phyloP scores from a whole-genome alignment of 768 basidiomycete genomes.

The Ramaria sp. region DNA sequence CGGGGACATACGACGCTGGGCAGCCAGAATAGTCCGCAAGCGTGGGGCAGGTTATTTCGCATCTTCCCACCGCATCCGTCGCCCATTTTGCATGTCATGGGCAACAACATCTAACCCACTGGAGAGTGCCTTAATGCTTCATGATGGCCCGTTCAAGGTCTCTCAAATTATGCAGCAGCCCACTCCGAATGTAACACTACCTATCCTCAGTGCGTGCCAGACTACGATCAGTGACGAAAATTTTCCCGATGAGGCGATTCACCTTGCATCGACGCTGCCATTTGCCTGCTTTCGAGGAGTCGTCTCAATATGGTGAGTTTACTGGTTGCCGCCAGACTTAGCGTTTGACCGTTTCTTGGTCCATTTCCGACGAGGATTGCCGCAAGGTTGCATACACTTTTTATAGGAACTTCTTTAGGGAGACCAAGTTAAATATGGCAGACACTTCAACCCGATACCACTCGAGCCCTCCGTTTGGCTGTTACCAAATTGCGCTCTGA shows the following conservation, averaged over 20 bases:
- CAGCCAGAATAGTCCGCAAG: too few species aligned
- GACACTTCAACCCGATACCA: background rate
- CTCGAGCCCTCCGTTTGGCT: background rate
- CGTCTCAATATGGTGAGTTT: constrained; percentile 21
- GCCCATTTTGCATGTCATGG: constrained; percentile 26
- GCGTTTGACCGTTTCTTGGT: background rate
- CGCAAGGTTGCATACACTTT: constrained; percentile 8
- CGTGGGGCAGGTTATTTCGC: background rate
- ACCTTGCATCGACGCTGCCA: constrained; percentile 22
- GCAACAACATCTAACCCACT: constrained; percentile 17
- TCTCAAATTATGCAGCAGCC: constrained; percentile 15
- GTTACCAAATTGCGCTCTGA: background rate
- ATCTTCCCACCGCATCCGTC: constrained; percentile 12
- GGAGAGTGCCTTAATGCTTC: constrained; percentile 18
- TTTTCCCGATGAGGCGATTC: constrained; percentile 20
- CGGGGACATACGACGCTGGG: constrained; percentile 21
- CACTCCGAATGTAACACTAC: constrained; percentile 15
- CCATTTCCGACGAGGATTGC: constrained; percentile 20
- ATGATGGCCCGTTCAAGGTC: constrained; percentile 16
- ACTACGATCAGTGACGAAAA: constrained; percentile 17
- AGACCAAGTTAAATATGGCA: background rate
- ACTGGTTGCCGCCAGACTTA: background rate
- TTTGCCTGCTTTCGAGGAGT: constrained; percentile 23
- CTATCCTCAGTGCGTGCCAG: constrained; percentile 22
- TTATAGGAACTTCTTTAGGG: constrained; percentile 8